Base-by-base conservation (phyloP, 345 rosid genomes). In the Moricandia arvensis region DNA sequence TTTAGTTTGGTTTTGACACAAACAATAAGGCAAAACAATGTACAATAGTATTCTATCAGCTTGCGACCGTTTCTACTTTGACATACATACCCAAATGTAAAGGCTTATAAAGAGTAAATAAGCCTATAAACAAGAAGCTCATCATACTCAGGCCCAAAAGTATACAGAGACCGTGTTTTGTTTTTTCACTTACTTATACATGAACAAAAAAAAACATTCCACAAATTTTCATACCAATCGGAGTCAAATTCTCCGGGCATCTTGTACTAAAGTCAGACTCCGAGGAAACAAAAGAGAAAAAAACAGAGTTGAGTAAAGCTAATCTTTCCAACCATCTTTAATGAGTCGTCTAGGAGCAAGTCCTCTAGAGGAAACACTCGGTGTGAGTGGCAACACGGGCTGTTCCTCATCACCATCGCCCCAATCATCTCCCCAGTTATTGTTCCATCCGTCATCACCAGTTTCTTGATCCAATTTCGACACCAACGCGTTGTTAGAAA, bases 281-380 rank as follows among this genome's bases (percentile, higher is more conserved):
- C 57, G 3, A 21, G 53, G 73, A 59, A 17, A 68, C 17, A 21
- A 45, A 43, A 18, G 68, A 33, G 13, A 6, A 34, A 45, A 12
- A 43, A 1, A 13, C 29, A 45, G 4, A 37, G 43, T 9, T 13
- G 47, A 59, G 24, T 27, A 26, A 53, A 61, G 7, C 70, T 90
- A 88, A 74, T 87, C 96, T 79, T 90, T 92, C 96, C 97, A 88
- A 16, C 83, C 96, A n/a, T 92, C 96, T 82, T 92, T 92, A 78
- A 41, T 82, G 76, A 83, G 83, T 43, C 92, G 84, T 17, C 97
- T 82, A 0, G 97, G 73, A 21, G 93, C 90, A 31, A 90, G 90
- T 61, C 93, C 96, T 83, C 86, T 88, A 5, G 91, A 80, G 0
- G 96, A 90, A 30, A 90, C 72, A 79, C 85, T 84, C 3, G 96